Evolutionary conservation across 495 filamentous ascomycete species (phyloP).

Genomic region (Neurospora hispaniola): DNA sequence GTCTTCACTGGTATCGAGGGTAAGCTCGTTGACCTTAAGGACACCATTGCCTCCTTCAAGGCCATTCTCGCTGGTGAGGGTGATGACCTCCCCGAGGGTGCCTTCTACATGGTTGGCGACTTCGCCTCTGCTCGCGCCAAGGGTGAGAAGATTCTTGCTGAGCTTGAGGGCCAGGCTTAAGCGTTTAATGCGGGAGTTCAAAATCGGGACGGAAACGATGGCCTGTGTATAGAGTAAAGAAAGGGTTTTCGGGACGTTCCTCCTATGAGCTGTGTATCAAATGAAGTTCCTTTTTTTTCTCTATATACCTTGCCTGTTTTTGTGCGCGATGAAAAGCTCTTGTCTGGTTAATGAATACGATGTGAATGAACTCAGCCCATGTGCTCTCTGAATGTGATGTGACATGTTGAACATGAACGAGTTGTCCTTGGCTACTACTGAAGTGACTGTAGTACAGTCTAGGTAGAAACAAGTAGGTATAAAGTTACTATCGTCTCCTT

Average conservation of each 20-base stretch:
- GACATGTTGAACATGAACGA: background rate
- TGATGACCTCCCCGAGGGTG: constrained; percentile 91
- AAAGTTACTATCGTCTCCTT: background rate
- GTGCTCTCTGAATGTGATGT: background rate
- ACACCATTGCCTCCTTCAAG: constrained; percentile 96
- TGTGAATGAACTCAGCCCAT: background rate
- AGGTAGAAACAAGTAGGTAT: background rate
- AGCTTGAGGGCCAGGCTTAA: constrained; percentile 55
- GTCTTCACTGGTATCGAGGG: constrained; percentile 99
- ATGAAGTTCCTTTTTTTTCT: constrained; percentile 5
- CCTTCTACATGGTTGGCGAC: constrained; percentile 98
- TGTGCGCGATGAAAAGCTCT: background rate
- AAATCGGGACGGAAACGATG: constrained; percentile 21
- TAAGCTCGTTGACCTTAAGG: constrained; percentile 92
- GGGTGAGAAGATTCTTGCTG: constrained; percentile 99
- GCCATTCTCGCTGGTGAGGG: constrained; percentile 89
- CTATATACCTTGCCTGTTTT: constrained; percentile 1
- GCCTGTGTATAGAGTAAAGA: constrained; percentile 30
- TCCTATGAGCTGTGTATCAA: constrained; percentile 36
- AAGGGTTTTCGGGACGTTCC: constrained; percentile 19
- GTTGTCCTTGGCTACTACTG: background rate
- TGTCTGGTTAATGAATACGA: background rate
- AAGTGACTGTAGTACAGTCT: background rate
- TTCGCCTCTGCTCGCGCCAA: constrained; percentile 86
- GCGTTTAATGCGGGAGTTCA: constrained; percentile 43